Percentiles rank a stretch among this genome's conserved stretches.
Evolutionary conservation across 2,329 filamentous ascomycete genomes (phyloP).

Genomic region (Aureobasidium sp.): DNA sequence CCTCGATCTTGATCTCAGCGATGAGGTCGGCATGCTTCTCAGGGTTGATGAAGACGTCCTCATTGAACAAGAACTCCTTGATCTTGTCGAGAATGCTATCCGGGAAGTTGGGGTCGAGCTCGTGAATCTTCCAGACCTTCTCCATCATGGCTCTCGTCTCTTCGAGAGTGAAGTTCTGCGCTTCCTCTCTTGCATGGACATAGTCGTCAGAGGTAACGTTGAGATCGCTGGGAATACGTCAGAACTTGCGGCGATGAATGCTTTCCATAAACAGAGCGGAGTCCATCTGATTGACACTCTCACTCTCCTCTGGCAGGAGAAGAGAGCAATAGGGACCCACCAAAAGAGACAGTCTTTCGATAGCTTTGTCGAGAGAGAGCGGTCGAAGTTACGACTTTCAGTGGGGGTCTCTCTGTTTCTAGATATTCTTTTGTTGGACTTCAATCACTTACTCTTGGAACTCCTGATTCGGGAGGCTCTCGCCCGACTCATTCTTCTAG

Average conservation of each 20-base stretch:
- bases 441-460: background rate
- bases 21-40: conserved; percentile 14
- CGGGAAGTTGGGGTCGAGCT: conserved; percentile 16
- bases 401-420: too few relatives aligned
- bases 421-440: too few relatives aligned
- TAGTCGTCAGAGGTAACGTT: background rate
- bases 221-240: background rate
- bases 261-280: too few relatives aligned
- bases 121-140: conserved; percentile 12
- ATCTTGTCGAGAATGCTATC: conserved; percentile 14
- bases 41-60: conserved; percentile 6
- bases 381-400: too few relatives aligned
- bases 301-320: too few relatives aligned
- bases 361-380: too few relatives aligned
- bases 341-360: too few relatives aligned
- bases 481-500: background rate
- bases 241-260: background rate
- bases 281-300: too few relatives aligned
- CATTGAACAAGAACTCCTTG: conserved; percentile 14
- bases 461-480: background rate
- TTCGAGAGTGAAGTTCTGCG: background rate
- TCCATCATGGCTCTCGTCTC: background rate
- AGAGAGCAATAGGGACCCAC: too few relatives aligned
- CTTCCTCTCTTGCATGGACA: background rate
- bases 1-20: background rate